Percentiles rank a stretch among this genome's conserved stretches.
Conservation (phyloP, 192 early-diverging fungal species). For the Pilobolus umbonatus region DNA sequence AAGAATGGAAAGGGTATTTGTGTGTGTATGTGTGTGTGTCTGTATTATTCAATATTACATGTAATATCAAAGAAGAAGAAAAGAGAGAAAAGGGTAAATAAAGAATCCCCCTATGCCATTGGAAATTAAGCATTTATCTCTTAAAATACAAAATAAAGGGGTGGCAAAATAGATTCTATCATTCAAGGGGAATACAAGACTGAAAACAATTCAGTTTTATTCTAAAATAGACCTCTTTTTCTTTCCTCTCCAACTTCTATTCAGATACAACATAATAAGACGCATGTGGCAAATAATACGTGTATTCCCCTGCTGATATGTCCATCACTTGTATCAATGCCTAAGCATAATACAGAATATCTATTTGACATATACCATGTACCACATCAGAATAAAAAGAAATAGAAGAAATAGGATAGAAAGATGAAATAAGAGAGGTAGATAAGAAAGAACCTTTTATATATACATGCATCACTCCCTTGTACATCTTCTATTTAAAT, state of each 20-base stretch:
- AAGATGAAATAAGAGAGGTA: too few relatives aligned
- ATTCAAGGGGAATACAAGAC: neutral
- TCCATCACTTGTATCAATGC: too few relatives aligned
- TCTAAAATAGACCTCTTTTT: slow-evolving; percentile 8
- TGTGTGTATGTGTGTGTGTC: neutral
- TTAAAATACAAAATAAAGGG: slow-evolving; percentile 3
- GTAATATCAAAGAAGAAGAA: neutral
- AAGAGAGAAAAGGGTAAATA: neutral
- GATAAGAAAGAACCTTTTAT: too few relatives aligned
- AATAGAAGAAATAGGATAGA: too few relatives aligned
- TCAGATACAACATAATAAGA: neutral
- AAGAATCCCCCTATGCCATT: neutral
- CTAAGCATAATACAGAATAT: too few relatives aligned
- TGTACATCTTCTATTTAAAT: too few relatives aligned
- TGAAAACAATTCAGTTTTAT: neutral
- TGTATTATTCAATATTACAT: neutral
- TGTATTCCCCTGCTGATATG: too few relatives aligned
- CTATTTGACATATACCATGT: too few relatives aligned
- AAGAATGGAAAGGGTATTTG: neutral
- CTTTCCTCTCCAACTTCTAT: neutral
- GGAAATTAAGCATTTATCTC: neutral
- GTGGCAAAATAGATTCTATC: slow-evolving; percentile 10
- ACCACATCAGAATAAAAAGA: too few relatives aligned
- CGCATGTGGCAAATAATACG: neutral
- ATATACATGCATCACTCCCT: too few relatives aligned